Conservation (phyloP, 2,329 filamentous ascomycete species). For the Ophiobolus disseminans region DNA sequence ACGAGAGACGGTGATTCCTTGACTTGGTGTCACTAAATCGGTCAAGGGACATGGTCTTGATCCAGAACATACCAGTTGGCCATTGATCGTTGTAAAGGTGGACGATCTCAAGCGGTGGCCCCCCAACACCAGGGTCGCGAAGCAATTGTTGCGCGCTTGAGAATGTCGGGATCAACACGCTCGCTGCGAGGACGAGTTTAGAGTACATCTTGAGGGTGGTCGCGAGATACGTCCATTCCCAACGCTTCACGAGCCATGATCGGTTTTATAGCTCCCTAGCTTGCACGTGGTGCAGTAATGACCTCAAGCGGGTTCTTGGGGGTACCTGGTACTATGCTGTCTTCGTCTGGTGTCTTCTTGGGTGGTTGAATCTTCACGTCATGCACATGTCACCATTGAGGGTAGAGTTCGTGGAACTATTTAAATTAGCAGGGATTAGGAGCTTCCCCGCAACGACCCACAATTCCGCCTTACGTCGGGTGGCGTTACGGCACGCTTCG, state of each 20-base stretch:
- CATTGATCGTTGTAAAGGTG: constrained; percentile 62
- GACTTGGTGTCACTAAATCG: neutral
- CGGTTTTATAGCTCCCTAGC: constrained; percentile 9
- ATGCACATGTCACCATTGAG: constrained; percentile 28
- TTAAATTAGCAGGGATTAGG: neutral
- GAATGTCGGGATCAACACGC: constrained; percentile 18
- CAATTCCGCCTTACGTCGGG: constrained; percentile 1
- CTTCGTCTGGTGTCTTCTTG: neutral
- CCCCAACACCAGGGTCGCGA: constrained; percentile 49
- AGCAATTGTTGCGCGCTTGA: constrained; percentile 24
- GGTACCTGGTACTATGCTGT: neutral
- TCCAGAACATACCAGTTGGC: constrained; percentile 47
- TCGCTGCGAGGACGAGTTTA: constrained; percentile 7
- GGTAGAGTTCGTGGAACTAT: constrained; percentile 9
- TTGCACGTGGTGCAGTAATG: constrained; percentile 8
- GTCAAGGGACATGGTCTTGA: too few relatives aligned
- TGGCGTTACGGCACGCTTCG: constrained; percentile 4
- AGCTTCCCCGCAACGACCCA: neutral
- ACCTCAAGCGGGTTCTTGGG: constrained; percentile 11
- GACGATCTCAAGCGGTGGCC: constrained; percentile 56
- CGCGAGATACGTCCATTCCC: neutral
- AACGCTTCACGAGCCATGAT: neutral
- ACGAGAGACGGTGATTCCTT: constrained; percentile 60
- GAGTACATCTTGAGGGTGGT: constrained; percentile 3
- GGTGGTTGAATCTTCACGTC: constrained; percentile 25